Conservation (phyloP, 495 filamentous ascomycete species). For the Penicillium parvum region DNA sequence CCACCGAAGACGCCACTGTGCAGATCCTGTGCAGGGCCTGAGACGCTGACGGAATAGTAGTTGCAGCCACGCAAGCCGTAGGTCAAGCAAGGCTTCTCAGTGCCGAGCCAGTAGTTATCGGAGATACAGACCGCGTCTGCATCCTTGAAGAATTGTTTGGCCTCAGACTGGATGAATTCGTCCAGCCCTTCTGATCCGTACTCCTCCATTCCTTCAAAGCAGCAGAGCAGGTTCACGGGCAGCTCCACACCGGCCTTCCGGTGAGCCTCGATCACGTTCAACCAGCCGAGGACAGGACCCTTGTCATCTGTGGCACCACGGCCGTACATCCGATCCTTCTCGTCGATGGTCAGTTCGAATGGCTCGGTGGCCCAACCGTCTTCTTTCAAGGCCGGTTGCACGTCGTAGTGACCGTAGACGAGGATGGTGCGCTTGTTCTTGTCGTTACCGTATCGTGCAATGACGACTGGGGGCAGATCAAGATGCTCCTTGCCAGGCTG, state of each 20-base stretch:
- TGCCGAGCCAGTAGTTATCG: constrained; percentile 99
- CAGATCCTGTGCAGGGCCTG: constrained; percentile 86
- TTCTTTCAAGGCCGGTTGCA: constrained; percentile 87
- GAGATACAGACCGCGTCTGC: constrained; percentile 96
- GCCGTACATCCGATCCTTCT: constrained; percentile 90
- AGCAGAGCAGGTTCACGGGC: constrained; percentile 98
- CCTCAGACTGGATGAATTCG: constrained; percentile 85
- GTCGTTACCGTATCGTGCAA: constrained; percentile 87
- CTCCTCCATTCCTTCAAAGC: constrained; percentile 99
- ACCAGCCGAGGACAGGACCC: constrained; percentile 94
- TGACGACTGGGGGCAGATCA: constrained; percentile 85
- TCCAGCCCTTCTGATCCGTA: constrained; percentile 96
- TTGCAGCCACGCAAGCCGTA: constrained; percentile 97
- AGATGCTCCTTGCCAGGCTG: constrained; percentile 87
- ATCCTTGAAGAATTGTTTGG: constrained; percentile 87
- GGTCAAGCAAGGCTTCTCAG: constrained; percentile 94
- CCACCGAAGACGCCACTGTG: constrained; percentile 97
- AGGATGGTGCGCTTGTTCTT: constrained; percentile 89
- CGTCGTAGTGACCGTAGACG: constrained; percentile 98
- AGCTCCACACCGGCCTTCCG: constrained; percentile 89
- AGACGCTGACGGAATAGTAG: constrained; percentile 87
- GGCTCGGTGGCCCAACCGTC: constrained; percentile 98
- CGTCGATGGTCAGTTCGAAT: constrained; percentile 82
- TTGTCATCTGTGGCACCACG: constrained; percentile 98
- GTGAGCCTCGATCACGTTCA: constrained; percentile 97